phyloP scores from a whole-genome alignment of 352 stramenopile species.

The Globisporangium lucens region DNA sequence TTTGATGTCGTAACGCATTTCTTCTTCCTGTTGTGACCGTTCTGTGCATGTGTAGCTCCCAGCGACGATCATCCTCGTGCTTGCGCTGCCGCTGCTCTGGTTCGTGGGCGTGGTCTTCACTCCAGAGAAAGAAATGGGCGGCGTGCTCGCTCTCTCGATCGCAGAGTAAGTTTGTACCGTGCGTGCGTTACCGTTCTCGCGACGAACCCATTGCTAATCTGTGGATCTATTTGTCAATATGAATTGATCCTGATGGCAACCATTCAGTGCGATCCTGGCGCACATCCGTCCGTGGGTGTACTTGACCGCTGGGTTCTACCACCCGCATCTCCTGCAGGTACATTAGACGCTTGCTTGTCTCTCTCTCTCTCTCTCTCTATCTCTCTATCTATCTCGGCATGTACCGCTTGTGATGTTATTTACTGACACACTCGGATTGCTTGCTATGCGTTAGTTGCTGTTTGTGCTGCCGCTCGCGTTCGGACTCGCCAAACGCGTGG shows the following conservation, averaged over 20 bases:
- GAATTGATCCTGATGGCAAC: not conserved
- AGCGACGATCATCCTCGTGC: slow-evolving; percentile 58
- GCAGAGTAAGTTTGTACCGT: slow-evolving; percentile 48
- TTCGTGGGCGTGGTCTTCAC: slow-evolving; percentile 72
- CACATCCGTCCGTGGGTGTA: slow-evolving; percentile 88
- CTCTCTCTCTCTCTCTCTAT: not conserved
- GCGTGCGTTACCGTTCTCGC: not conserved
- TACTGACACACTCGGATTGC: slow-evolving; percentile 4
- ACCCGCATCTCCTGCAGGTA: slow-evolving; percentile 75
- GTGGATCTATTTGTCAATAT: not conserved
- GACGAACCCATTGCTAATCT: not conserved
- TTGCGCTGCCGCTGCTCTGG: slow-evolving; percentile 67
- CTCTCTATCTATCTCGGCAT: not conserved
- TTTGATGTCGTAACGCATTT: not conserved
- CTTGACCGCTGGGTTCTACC: slow-evolving; percentile 82
- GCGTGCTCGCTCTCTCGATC: slow-evolving; percentile 76
- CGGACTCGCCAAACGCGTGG: slow-evolving; percentile 70
- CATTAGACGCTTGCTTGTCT: not conserved
- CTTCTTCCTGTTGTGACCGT: not conserved
- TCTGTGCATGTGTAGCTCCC: slow-evolving; percentile 44
- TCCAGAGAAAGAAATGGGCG: slow-evolving; percentile 54
- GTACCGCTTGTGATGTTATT: not conserved
- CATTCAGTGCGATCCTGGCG: slow-evolving; percentile 65
- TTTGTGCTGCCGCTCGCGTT: slow-evolving; percentile 65
- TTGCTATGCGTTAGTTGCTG: slow-evolving; percentile 36